Evolutionary conservation across 768 basidiomycete genomes (phyloP), one percentile per base, ranked within the genome.

Genomic region (Cystobasidium ongulense): DNA sequence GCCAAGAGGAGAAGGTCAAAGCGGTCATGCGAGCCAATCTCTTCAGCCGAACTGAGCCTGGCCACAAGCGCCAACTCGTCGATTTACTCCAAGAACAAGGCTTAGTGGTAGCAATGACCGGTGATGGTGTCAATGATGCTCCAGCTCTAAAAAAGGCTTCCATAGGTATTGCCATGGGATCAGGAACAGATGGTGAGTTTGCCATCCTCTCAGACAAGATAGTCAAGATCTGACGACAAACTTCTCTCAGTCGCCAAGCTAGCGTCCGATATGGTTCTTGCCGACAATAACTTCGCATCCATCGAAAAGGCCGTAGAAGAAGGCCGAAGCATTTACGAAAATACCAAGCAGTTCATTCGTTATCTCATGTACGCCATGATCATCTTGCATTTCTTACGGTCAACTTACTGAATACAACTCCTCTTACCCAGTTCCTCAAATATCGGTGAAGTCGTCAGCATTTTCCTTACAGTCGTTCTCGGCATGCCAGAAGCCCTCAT

Each of bases 401-500:
- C 8, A 2, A 36, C 11, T 21, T 18, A 38, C 36, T 38, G 63
- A 72, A n/a, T n/a, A n/a, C 52, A 54, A 38, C 46, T 59, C 18
- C 25, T 4, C 23, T 39, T 62, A 46, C 13, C 10, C 61, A 59
- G 27, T 82, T 96, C 93, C 35, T 93, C 91, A 74, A 97, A 96
- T 84, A 96, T 96, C 80, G 94, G 94, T 70, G 94, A 96, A 81
- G 94, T 95, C 77, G 92, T 95, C 82, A 80, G 79, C 81, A 99
- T 99, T 82, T 99, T 99, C 85, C 83, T 98, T 77, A 97, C 96
- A 1, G 94, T 98, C 29, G 85, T 97, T 61, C 85, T 99, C 75
- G 95, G 96, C 80, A 98, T 98, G 95, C 95, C 95, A n/a, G 95
- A 98, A 81, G 95, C 96, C 64, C 84, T 99, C 70, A 97, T 97